Evolutionary conservation across 257 asterid species (phyloP), one percentile per base, ranked within the genome.

Genomic region (Apocynum venetum): DNA sequence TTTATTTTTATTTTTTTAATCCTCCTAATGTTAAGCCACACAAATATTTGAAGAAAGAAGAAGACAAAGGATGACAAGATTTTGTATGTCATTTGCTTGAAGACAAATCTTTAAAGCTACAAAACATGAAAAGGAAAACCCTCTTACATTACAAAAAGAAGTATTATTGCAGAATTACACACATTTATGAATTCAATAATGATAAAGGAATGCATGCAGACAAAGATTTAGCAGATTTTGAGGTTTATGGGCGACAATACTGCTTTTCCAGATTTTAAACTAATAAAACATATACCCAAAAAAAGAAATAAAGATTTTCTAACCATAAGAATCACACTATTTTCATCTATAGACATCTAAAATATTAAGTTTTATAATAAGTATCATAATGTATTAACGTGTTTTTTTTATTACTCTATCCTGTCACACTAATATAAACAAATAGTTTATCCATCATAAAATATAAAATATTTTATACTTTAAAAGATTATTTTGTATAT

Each of bases 201-300:
- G 2, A 25, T 46, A 46, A 75, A 15, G 2, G 63, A 48, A 76
- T 61, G 72, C 17, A 46, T 31, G 72, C 15, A 61, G 79, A 76
- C 79, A 76, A 46, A 64, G 44, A 46, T 61, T 75, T 75, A 44
- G 72, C 49, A 47, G 60, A 48, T 63, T 76, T 76, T 57, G 73
- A 76, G 79, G 72, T 76, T 60, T 59, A 59, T 69, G 19, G 46
- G 20, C 20, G 3, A 44, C 7, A 55, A 14, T 19, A 55, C 17
- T 55, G 6, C 73, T 40, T 46, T 69, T 6, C 7, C 8, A 61
- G 41, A 61, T 15, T 61, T 25, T 31, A 17, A 1, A 15, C n/a
- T 13, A 11, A 0, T 9, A 52, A 10, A 2, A 53, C 3, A 51
- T 9, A 10, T 51, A 49, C 13, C 13, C 10, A 51, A 61, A 61